Conservation (phyloP, 805 yeast species). For the Candida ulmi region DNA sequence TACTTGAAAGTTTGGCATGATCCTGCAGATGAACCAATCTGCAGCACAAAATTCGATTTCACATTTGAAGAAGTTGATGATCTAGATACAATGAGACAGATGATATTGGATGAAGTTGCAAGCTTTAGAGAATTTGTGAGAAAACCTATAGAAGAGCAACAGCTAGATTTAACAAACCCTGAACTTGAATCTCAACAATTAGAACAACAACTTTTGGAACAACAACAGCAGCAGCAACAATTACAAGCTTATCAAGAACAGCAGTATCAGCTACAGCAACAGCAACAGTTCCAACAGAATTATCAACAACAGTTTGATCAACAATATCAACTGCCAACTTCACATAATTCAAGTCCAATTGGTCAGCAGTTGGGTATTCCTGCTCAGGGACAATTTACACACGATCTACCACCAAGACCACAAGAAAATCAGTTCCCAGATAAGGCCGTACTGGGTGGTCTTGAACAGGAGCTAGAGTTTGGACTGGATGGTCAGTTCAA, state of each 20-base stretch:
- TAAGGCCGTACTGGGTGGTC: conserved; percentile 29
- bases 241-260: conserved; percentile 8
- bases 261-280: conserved; percentile 12
- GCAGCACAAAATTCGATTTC: conserved; percentile 79
- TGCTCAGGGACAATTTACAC: conserved; percentile 35
- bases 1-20: conserved; percentile 89
- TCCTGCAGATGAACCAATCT: conserved; percentile 84
- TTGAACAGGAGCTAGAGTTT: conserved; percentile 63
- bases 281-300: conserved; percentile 9
- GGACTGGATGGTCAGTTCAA: conserved; percentile 48
- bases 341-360: conserved; percentile 22
- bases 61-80: conserved; percentile 78
- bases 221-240: conserved; percentile 12
- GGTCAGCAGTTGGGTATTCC: conserved; percentile 41
- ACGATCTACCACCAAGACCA: conserved; percentile 58
- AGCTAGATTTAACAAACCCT: conserved; percentile 29
- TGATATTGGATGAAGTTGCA: conserved; percentile 77
- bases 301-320: conserved; percentile 14
- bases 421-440: conserved; percentile 38
- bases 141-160: conserved; percentile 59
- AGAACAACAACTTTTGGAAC: conserved; percentile 14
- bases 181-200: conserved; percentile 12
- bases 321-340: conserved; percentile 10
- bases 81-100: conserved; percentile 62
- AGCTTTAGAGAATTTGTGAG: conserved; percentile 78